Base-by-base conservation (phyloP, 2,329 filamentous ascomycete species). In the Ambrosiella beaveri region DNA sequence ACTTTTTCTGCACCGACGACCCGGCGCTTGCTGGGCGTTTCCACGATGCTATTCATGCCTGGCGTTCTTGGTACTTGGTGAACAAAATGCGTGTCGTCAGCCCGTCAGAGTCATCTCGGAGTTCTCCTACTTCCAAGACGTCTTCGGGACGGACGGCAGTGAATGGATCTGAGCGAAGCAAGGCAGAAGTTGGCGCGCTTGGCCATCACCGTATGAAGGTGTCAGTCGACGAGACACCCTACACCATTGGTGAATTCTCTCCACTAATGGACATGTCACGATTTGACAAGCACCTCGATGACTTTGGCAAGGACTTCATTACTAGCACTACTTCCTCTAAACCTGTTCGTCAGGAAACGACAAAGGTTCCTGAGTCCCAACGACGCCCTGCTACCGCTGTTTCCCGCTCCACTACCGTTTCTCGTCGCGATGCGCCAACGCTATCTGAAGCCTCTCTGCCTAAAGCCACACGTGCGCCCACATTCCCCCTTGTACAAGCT, bases 61-160 rank as follows among this genome's bases (percentile, higher is more conserved):
- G 90, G 90, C 80, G 91, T 60, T 94, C 87, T 68, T 95, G 89
- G 88, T 95, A 95, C 65, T 71, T 96, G 7, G 85, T 88, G 49
- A 83, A 87, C 64, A 81, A 82, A 61, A 77, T 84, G 66, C 61
- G 71, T 70, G 63, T 65, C 15, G 57, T 58, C n/a, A 27, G 54
- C 75, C 76, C 59, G 60, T 55, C 47, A 12, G n/a, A 19, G 6
- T 56, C 54, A 7, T 27, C 12, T 9, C 49, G 57, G 3, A 41
- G 37, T 38, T 54, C 52, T 9, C 52, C 52, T 9, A 37, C 51
- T 8, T 47, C 59, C 40, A 64, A 64, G 17, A 37, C 37, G 17
- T 50, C 50, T 17, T 39, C 49, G n/a, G 40, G 35, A n/a, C 27
- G 36, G 37, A 19, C 55, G 7, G 54, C 47, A 12, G 39, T 36